Percentiles rank a stretch among this genome's conserved stretches.
phyloP scores from a whole-genome alignment of 495 filamentous ascomycete genomes.

The Neurospora sp. region DNA sequence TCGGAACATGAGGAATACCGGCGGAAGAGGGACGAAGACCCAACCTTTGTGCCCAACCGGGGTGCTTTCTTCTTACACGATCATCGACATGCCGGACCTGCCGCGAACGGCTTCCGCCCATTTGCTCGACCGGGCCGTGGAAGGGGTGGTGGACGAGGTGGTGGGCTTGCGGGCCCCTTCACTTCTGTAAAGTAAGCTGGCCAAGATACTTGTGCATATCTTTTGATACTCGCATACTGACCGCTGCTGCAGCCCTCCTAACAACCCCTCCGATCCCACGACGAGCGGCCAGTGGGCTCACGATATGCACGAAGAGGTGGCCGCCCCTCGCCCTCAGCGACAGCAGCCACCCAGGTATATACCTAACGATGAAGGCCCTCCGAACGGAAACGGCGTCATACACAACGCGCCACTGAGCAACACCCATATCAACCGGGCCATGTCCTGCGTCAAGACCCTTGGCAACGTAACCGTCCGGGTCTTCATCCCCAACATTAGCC shows the following conservation, averaged over 20 bases:
- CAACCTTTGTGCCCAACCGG: conserved; percentile 88
- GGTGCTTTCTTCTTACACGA: conserved; percentile 98
- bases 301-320: conserved; percentile 85
- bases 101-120: conserved; percentile 65
- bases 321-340: conserved; percentile 30
- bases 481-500: conserved; percentile 58
- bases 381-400: conserved; percentile 37
- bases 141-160: conserved; percentile 35
- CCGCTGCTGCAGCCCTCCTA: conserved; percentile 31
- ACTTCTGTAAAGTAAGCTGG: conserved; percentile 47
- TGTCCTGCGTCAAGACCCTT: conserved; percentile 48
- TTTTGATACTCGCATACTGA: conserved; percentile 18
- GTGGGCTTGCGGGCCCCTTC: conserved; percentile 43
- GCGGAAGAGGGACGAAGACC: conserved; percentile 79
- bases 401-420: conserved; percentile 31
- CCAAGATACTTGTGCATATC: conserved; percentile 1
- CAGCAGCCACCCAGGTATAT: conserved; percentile 24
- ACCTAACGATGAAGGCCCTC: conserved; percentile 29
- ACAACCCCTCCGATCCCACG: conserved; percentile 41
- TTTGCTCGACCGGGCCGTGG: conserved; percentile 47
- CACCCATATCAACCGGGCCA: conserved; percentile 45
- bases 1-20: conserved; percentile 80
- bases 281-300: conserved; percentile 78
- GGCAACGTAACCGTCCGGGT: conserved; percentile 81
- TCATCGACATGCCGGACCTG: conserved; percentile 65